Percentiles rank a stretch among this genome's conserved stretches.
Conservation (phyloP, 2,329 filamentous ascomycete species). For the Scedosporium apiospermum region DNA sequence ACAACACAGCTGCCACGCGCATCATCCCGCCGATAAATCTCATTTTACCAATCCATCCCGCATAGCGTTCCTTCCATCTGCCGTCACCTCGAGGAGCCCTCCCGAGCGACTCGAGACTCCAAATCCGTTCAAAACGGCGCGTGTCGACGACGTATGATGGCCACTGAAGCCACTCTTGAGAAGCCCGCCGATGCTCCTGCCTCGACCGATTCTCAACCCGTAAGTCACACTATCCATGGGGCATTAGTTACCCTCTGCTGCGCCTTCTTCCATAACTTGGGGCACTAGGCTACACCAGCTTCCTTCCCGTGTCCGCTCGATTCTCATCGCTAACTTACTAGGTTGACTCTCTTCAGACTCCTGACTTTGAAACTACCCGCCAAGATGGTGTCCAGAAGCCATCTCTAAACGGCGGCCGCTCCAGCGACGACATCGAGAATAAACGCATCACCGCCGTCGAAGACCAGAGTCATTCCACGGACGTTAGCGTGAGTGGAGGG, state of each 20-base stretch:
- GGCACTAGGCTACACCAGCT: neutral
- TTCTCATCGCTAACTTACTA: slow-evolving; percentile 1
- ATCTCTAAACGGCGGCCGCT: slow-evolving; percentile 38
- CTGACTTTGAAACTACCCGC: slow-evolving; percentile 18
- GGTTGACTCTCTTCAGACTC: neutral
- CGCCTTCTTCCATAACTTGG: neutral
- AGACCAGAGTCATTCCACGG: slow-evolving; percentile 50
- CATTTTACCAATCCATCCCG: neutral
- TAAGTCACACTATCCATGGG: slow-evolving; percentile 21
- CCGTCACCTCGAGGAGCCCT: slow-evolving; percentile 3
- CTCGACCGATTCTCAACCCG: slow-evolving; percentile 34
- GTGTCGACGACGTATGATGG: slow-evolving; percentile 46
- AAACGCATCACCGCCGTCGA: slow-evolving; percentile 47
- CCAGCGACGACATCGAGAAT: slow-evolving; percentile 43
- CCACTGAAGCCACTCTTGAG: slow-evolving; percentile 49
- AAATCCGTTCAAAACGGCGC: slow-evolving; percentile 4
- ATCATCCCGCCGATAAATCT: neutral
- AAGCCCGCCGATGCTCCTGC: slow-evolving; percentile 44
- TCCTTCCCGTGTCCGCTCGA: neutral
- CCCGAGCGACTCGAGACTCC: slow-evolving; percentile 2
- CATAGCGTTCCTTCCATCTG: neutral
- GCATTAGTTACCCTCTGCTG: neutral
- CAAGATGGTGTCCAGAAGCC: slow-evolving; percentile 36
- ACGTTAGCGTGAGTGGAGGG: slow-evolving; percentile 61
- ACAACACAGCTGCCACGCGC: neutral